phyloP scores from a whole-genome alignment of 495 filamentous ascomycete genomes.

The Penicillium longicatenatum region DNA sequence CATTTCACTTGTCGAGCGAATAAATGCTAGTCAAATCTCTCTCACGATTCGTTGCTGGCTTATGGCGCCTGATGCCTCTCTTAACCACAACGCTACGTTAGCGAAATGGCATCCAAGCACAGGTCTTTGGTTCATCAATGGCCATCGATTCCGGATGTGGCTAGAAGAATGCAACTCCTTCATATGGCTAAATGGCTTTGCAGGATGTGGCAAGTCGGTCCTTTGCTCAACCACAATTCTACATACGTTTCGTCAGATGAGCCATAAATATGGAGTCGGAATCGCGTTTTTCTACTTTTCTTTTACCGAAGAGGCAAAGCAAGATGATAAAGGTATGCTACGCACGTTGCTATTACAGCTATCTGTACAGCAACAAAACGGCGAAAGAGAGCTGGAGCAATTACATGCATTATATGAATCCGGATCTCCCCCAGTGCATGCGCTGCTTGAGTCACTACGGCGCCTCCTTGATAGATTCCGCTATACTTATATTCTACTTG shows the following conservation, averaged over 20 bases:
- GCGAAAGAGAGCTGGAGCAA: too few species aligned
- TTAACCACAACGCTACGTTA: constrained; percentile 31
- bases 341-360: constrained; percentile 39
- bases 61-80: constrained; percentile 29
- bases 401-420: too few species aligned
- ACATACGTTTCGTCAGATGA: constrained; percentile 16
- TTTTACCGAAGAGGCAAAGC: constrained; percentile 37
- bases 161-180: constrained; percentile 34
- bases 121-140: constrained; percentile 37
- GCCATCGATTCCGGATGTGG: constrained; percentile 31
- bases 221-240: constrained; percentile 38
- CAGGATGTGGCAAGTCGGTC: constrained; percentile 48
- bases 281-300: constrained; percentile 46
- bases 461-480: constrained; percentile 16
- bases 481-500: constrained; percentile 31
- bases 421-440: constrained; percentile 11
- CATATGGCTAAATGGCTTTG: constrained; percentile 42
- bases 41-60: constrained; percentile 31
- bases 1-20: constrained; percentile 17
- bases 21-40: constrained; percentile 23
- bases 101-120: constrained; percentile 27
- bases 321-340: constrained; percentile 31
- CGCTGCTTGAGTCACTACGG: constrained; percentile 19
- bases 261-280: constrained; percentile 19
- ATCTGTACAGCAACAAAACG: constrained; percentile 26